phyloP scores from a whole-genome alignment of 768 basidiomycete species.

The Hypholoma fasciculare region DNA sequence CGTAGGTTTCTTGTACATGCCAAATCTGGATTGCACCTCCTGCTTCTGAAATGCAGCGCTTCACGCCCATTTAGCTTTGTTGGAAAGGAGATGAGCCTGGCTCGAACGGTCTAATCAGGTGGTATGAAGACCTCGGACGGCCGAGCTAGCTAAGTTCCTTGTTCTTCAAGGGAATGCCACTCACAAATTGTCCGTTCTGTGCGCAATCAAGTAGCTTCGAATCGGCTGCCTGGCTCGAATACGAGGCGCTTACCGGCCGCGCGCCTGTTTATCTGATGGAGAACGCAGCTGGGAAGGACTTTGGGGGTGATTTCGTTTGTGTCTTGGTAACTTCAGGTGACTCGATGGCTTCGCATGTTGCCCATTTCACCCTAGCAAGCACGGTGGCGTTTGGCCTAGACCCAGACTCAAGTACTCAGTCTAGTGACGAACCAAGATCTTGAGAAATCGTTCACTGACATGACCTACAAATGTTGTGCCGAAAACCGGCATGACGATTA shows the following conservation, averaged over 20 bases:
- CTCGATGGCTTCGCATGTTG: too few relatives aligned
- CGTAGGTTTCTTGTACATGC: constrained; percentile 13
- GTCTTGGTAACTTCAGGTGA: too few relatives aligned
- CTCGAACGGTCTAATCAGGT: background rate
- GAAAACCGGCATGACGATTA: too few relatives aligned
- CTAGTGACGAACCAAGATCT: too few relatives aligned
- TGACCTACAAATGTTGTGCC: too few relatives aligned
- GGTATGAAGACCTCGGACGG: constrained; percentile 1
- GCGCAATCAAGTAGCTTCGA: background rate
- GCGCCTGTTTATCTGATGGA: too few relatives aligned
- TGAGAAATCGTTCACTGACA: too few relatives aligned
- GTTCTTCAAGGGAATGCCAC: constrained; percentile 6
- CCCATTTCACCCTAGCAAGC: too few relatives aligned
- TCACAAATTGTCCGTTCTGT: background rate
- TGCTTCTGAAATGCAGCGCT: constrained; percentile 15
- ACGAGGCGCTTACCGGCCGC: too few relatives aligned
- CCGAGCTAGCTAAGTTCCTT: background rate
- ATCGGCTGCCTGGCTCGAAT: background rate
- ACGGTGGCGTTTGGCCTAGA: too few relatives aligned
- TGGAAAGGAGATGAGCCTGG: constrained; percentile 6
- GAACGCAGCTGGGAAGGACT: background rate
- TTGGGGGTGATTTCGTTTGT: background rate
- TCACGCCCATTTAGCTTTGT: constrained; percentile 17
- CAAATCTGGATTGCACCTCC: background rate
- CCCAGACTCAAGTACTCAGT: too few relatives aligned